phyloP scores from a whole-genome alignment of 176 grass and related monocot species.

The Thalia dealbata region DNA sequence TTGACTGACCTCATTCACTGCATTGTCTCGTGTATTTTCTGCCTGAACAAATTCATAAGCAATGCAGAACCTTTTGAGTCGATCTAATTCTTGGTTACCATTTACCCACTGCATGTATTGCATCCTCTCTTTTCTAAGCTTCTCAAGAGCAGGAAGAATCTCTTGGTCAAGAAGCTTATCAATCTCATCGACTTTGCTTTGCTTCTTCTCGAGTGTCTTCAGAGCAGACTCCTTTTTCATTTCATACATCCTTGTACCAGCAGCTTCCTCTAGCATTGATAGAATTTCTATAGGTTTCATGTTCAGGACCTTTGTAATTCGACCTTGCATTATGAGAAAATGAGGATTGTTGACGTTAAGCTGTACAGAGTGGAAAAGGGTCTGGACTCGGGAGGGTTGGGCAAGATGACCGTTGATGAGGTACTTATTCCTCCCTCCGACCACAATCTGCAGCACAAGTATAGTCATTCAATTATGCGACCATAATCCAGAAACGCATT shows the following conservation, averaged over 20 bases:
- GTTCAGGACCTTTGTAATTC: conserved; percentile 94
- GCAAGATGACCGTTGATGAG: conserved; percentile 88
- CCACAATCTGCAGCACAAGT: conserved; percentile 50
- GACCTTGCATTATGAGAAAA: conserved; percentile 99
- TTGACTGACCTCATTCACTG: conserved; percentile 48
- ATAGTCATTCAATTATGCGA: conserved; percentile 15
- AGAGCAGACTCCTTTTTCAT: conserved; percentile 94
- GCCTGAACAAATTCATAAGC: conserved; percentile 89
- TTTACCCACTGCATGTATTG: conserved; percentile 97
- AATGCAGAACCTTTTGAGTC: conserved; percentile 74
- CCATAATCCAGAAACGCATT: no score
- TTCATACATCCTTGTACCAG: conserved; percentile 97
- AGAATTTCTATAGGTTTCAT: conserved; percentile 95
- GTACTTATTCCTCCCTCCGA: conserved; percentile 84
- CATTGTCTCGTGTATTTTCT: conserved; percentile 49
- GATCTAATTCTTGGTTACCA: conserved; percentile 70
- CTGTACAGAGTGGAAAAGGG: conserved; percentile 95
- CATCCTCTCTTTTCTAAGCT: conserved; percentile 81
- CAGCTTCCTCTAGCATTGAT: conserved; percentile 98
- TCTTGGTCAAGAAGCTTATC: conserved; percentile 81
- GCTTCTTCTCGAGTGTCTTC: conserved; percentile 94
- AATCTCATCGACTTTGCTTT: conserved; percentile 93
- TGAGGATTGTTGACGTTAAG: conserved; percentile 98
- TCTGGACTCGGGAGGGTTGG: conserved; percentile 81
- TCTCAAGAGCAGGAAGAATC: conserved; percentile 91